Evolutionary conservation across 192 early-diverging fungal species (phyloP), one percentile per base, ranked within the genome.

Genomic region (Martensiomyces pterosporus): DNA sequence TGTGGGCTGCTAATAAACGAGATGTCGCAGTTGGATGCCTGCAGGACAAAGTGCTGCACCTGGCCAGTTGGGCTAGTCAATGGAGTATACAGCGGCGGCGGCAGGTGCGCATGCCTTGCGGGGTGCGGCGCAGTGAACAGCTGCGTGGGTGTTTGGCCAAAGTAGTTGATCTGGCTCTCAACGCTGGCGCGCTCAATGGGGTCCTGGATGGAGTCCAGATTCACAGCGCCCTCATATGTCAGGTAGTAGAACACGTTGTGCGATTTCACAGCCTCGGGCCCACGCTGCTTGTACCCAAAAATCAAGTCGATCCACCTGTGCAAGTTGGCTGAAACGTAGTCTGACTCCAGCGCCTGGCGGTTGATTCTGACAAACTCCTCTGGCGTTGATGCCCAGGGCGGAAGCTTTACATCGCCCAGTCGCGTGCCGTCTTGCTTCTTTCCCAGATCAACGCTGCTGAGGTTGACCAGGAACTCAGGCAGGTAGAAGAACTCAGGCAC

Each of bases 401-500:
- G 94, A 10, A 97, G 58, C 32, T 78, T 40, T 14, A 97, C 91
- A 19, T 86, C 79, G 19, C 70, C 58, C 17, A 88, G 47, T 2
- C 37, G 27, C 4, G 79, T 74, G 14, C 83, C 85, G 18, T 75
- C 69, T 51, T 88, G 86, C 48, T 79, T 84, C 18, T 26, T 43
- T 29, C 37, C 84, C 71, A 55, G 77, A 34, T 88, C 76, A 53
- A 86, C 77, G 29, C 69, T 71, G 45, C 84, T 86, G n/a, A 74
- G 72, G 45, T 90, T 90, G 54, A 73, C 62, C 52, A 97, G 70
- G 48, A 94, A 96, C 45, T 96, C 92, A 2, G 94, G 94, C 55
- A 93, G 52, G 69, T 92, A 97, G 50, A 87, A 97, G 65, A 97
- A 97, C 67, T 97, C 93, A 4, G 94, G 94, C 9, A 93, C 92